Evolutionary conservation across 805 yeast genomes (phyloP), one percentile per base, ranked within the genome.

Genomic region (Wickerhamomyces hampshirensis): DNA sequence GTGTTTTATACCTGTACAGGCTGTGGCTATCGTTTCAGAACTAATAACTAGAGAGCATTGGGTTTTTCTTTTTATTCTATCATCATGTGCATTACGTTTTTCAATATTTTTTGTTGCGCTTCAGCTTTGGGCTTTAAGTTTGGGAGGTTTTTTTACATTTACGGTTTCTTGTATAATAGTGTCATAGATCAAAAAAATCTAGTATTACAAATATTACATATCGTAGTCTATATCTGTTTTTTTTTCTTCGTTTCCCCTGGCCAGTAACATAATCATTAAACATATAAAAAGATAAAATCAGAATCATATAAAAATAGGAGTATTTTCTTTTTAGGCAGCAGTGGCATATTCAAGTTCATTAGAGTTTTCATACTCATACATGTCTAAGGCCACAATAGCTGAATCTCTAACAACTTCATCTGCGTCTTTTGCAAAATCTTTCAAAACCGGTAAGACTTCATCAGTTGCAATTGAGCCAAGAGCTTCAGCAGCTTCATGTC

Each of bases 401-500:
- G 95, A 84, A 60, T 93, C 98, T 59, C 97, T 80, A 34, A 93
- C 99, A 27, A 93, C 98, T 39, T 71, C 75, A 51, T 85, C 96
- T 42, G 75, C 69, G 59, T 93, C 98, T 48, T 75, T 68, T 52
- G 89, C 72, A 60, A 84, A 84, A 30, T 78, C 67, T 59, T 84
- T 74, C 55, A 94, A 75, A 24, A 93, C 82, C 12, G 97, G 96
- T 47, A 91, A 71, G 26, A 91, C 95, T 40, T 91, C 97, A 53
- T 86, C 96, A 8, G 97, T 86, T 18, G 96, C 98, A 58, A 93
- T 93, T 19, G 95, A 77, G 18, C 98, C 98, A 52, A 94, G 72
- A 18, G 98, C 98, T 66, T 93, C 99, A 18, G 98, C 98, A 40
- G 98, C 98, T 67, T 93, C 99, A 59, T 93, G 99, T 66, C 99